Evolutionary conservation across 768 basidiomycete genomes (phyloP).

Genomic region (Dioszegia hungarica): DNA sequence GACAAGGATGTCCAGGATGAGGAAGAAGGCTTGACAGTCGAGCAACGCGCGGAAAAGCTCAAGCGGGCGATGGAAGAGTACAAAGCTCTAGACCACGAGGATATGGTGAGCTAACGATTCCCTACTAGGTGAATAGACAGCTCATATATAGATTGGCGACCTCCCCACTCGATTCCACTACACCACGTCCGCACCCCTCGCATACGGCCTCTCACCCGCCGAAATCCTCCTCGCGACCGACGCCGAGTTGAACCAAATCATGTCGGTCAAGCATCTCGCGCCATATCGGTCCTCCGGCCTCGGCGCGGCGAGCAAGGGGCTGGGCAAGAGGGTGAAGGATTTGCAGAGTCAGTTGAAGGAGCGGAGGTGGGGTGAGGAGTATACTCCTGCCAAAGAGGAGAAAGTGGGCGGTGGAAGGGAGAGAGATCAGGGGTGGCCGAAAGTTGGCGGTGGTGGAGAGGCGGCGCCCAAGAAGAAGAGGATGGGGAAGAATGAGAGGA

Average conservation of each 20-base stretch:
- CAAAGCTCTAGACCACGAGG: constrained; percentile 88
- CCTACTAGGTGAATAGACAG: not conserved
- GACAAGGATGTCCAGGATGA: constrained; percentile 17
- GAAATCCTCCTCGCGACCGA: constrained; percentile 91
- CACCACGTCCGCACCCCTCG: constrained; percentile 57
- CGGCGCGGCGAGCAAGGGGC: constrained; percentile 46
- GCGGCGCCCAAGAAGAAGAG: constrained; percentile 15
- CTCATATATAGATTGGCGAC: constrained; percentile 65
- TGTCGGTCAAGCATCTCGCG: constrained; percentile 83
- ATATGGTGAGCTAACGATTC: constrained; percentile 62
- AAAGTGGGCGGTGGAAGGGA: not conserved
- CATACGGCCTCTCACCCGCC: constrained; percentile 67
- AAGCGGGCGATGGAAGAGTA: constrained; percentile 89
- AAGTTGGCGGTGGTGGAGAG: not conserved
- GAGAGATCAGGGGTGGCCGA: constrained; percentile 8
- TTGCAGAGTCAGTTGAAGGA: constrained; percentile 60
- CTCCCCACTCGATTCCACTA: constrained; percentile 93
- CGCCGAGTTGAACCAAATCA: constrained; percentile 83
- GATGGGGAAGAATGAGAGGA: constrained; percentile 29
- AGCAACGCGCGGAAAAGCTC: constrained; percentile 75
- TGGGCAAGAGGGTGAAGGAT: constrained; percentile 65
- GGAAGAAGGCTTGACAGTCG: constrained; percentile 58
- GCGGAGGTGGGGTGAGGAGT: constrained; percentile 50
- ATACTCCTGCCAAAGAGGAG: constrained; percentile 3
- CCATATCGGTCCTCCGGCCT: constrained; percentile 67